phyloP scores from a whole-genome alignment of 345 rosid genomes.

The Eucalyptus coolabah region DNA sequence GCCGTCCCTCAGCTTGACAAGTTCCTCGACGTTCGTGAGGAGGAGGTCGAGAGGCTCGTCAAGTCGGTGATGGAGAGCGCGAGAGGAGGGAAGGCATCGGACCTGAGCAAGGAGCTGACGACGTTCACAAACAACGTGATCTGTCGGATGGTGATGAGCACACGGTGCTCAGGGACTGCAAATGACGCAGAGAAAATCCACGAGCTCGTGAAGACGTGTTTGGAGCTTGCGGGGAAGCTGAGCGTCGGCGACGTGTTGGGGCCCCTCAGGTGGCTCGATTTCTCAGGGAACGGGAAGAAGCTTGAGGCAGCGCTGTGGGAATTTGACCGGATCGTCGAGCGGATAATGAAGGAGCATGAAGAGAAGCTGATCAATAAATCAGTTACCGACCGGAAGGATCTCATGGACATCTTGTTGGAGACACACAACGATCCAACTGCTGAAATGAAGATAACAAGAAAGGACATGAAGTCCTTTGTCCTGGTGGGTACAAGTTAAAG shows the following conservation, averaged over 20 bases:
- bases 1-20: conserved; percentile 13
- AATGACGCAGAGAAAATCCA: conserved; percentile 31
- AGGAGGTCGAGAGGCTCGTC: conserved; percentile 10
- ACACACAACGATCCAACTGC: conserved; percentile 25
- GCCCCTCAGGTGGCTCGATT: conserved; percentile 39
- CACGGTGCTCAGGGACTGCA: conserved; percentile 35
- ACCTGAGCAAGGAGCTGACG: conserved; percentile 19
- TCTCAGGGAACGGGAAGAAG: conserved; percentile 49
- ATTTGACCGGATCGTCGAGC: conserved; percentile 39
- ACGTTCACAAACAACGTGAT: conserved; percentile 38
- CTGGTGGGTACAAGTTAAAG: neutral
- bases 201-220: conserved; percentile 17
- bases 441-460: conserved; percentile 41
- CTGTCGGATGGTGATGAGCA: conserved; percentile 69
- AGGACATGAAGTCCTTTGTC: conserved; percentile 55
- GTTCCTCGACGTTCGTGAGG: conserved; percentile 1
- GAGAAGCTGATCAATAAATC: neutral
- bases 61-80: conserved; percentile 2
- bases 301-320: conserved; percentile 20
- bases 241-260: conserved; percentile 54
- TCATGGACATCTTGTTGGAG: conserved; percentile 31
- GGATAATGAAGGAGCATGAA: conserved; percentile 46
- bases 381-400: conserved; percentile 10
- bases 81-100: conserved; percentile 7
- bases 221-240: conserved; percentile 44